Evolutionary conservation across 1,284 basidiomycete genomes (phyloP).

Genomic region (Dichomitus squalens): DNA sequence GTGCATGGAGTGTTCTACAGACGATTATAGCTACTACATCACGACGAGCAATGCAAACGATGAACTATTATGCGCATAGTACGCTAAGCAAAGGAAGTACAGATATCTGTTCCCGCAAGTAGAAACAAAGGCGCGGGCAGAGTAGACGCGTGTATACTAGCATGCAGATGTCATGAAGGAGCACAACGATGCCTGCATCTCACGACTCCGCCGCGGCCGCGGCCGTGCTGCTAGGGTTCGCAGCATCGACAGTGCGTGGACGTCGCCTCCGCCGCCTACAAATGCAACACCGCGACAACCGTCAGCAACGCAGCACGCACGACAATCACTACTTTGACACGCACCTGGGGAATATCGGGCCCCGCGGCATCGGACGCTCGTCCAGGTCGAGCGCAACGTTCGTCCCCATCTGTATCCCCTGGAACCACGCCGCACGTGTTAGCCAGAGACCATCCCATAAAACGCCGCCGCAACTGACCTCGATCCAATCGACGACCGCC

Average conservation of each 20-base stretch:
- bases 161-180: background rate
- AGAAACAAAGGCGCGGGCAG: too few relatives aligned
- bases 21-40: too few relatives aligned
- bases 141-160: background rate
- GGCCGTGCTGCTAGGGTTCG: background rate
- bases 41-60: too few relatives aligned
- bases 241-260: slow-evolving; percentile 13
- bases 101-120: too few relatives aligned
- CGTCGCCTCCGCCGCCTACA: slow-evolving; percentile 21
- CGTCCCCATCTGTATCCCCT: slow-evolving; percentile 91
- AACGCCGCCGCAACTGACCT: too few relatives aligned
- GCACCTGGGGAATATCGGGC: slow-evolving; percentile 76
- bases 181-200: background rate
- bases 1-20: too few relatives aligned
- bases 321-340: slow-evolving; percentile 27
- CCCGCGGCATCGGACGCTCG: slow-evolving; percentile 86
- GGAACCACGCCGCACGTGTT: slow-evolving; percentile 6
- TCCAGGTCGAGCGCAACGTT: slow-evolving; percentile 94
- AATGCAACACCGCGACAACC: background rate
- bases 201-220: background rate
- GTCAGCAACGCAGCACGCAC: slow-evolving; percentile 1
- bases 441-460: too few relatives aligned
- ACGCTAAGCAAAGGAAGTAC: too few relatives aligned
- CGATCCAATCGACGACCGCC: slow-evolving; percentile 94
- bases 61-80: too few relatives aligned